A percentile compares a stretch with the other conserved stretches of the same genome.
Conservation (phyloP, 306 rosid species). For the Fragaria nilgerrensis region DNA sequence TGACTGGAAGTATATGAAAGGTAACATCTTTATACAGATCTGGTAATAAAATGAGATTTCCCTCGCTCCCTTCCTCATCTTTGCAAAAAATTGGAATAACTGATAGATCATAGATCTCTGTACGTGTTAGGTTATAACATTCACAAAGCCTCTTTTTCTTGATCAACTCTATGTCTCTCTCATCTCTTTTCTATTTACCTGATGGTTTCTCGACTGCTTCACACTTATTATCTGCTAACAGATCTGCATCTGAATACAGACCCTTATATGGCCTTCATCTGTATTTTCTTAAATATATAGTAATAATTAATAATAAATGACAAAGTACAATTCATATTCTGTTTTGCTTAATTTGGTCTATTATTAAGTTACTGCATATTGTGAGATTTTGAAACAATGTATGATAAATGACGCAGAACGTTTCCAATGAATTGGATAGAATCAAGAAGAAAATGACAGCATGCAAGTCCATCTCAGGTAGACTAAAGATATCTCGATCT, state of each 20-base stretch:
- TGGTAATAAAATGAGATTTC: conserved; percentile 31
- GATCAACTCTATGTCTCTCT: neutral
- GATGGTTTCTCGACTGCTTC: conserved; percentile 1
- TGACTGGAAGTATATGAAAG: conserved; percentile 23
- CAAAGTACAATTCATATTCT: neutral
- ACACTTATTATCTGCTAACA: neutral
- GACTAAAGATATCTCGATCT: neutral
- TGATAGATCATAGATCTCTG: conserved; percentile 3
- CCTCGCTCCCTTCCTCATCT: conserved; percentile 41
- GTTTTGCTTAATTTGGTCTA: neutral
- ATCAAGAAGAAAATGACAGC: conserved; percentile 86
- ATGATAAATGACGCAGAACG: conserved; percentile 42
- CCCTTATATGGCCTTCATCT: neutral
- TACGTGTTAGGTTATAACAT: neutral
- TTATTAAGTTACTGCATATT: neutral
- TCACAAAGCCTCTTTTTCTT: conserved; percentile 16
- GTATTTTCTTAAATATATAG: neutral
- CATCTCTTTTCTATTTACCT: conserved; percentile 1
- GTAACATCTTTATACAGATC: conserved; percentile 53
- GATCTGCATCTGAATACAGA: neutral
- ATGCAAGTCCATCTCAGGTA: conserved; percentile 86
- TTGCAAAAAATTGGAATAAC: conserved; percentile 45
- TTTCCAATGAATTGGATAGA: conserved; percentile 76
- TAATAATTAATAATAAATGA: neutral
- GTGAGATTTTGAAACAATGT: conserved; percentile 27